A percentile compares a stretch with the other conserved stretches of the same genome.
These are phyloP conservation scores for Ganoderma boninense DNA, from an alignment of 1,284 basidiomycete genomes.

Conservation along the genomic window DNA sequence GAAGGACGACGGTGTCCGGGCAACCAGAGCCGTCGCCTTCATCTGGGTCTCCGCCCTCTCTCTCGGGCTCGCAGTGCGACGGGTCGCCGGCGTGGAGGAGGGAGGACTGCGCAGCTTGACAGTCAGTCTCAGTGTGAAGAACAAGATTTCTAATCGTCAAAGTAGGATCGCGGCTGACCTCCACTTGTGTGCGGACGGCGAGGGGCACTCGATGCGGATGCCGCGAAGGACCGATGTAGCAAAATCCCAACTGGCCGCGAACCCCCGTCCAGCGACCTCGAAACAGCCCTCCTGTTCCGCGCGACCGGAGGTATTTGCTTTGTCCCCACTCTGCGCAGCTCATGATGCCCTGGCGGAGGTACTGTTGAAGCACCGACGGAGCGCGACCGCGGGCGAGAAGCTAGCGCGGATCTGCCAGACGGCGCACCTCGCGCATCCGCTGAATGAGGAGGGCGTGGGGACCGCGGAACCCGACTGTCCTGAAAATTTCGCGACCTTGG, in stretches of 20 bases:
- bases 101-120: too few species aligned
- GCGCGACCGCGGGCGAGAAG: conserved; percentile 1
- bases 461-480: not conserved
- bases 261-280: conserved; percentile 7
- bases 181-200: not conserved
- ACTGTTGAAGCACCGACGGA: not conserved
- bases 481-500: not conserved
- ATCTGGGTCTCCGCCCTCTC: too few species aligned
- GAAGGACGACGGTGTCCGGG: too few species aligned
- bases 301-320: not conserved
- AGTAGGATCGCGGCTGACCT: not conserved
- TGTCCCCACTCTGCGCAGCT: not conserved
- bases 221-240: not conserved
- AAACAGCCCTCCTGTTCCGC: not conserved
- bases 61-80: too few species aligned
- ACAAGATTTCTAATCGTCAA: not conserved
- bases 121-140: too few species aligned
- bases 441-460: not conserved
- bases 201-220: not conserved
- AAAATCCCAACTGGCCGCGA: not conserved
- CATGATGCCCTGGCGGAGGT: not conserved
- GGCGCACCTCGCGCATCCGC: not conserved
- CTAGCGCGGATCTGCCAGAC: not conserved
- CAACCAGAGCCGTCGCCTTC: too few species aligned
- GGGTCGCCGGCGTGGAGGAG: too few species aligned